Evolutionary conservation across 768 basidiomycete species (phyloP), one percentile per base, ranked within the genome.

Genomic region (Kwoniella shandongensis): DNA sequence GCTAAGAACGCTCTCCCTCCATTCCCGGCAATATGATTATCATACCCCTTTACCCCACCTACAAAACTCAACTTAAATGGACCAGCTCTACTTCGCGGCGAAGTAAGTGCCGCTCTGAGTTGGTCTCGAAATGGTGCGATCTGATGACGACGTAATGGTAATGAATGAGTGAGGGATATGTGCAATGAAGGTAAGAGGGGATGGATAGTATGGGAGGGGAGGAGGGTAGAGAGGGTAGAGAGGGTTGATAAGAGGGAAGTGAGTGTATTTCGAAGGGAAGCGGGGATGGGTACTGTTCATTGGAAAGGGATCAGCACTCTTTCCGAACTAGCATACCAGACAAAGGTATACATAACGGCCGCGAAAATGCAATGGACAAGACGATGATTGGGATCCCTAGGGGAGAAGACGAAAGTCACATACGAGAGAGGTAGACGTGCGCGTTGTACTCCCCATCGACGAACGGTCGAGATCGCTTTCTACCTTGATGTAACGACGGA

Each of bases 361-460:
- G n/a, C n/a, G n/a, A n/a, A n/a, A n/a, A n/a, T n/a, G n/a, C n/a
- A n/a, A n/a, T n/a, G n/a, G n/a, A n/a, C n/a, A n/a, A n/a, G 13
- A 32, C 32, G 32, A 32, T 6, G 32, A 13, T 6, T 6, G 32
- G 2, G 51, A 23, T 27, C 12, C 29, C n/a, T 44, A 7, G 5
- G 18, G 26, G 6, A 40, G 47, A 6, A 18, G 39, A 52, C 47
- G 30, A 44, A 39, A 44, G 8, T 7, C 11, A 63, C 51, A 71
- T 62, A 69, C 93, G 67, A 0, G 86, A 83, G 11, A 90, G 79
- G 70, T 87, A 93, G 51, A 92, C 81, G 77, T 93, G 84, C 3
- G 87, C 80, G 0, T 86, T 85, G 72, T 84, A 93, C 69, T 93
- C 91, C 0, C 93, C 93, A 12, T 90, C 87, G 3, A 91, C 84